Evolutionary conservation across 306 rosid species (phyloP).

Genomic region (Castanea mollissima): DNA sequence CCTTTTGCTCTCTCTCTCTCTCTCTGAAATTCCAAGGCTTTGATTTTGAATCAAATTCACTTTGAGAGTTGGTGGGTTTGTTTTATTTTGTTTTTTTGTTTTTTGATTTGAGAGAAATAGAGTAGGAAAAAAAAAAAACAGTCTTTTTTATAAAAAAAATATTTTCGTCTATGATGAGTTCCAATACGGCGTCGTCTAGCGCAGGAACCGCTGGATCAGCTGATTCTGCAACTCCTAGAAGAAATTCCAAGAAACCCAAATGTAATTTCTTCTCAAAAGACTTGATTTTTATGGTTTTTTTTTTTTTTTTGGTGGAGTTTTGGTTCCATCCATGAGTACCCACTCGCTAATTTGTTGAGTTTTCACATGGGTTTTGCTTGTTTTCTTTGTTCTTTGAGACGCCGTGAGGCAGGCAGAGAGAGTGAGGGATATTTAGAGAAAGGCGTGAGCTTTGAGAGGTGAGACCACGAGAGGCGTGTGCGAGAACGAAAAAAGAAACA

Average conservation of each 20-base stretch:
- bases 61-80: not conserved
- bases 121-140: not conserved
- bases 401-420: too few relatives aligned
- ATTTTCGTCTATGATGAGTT: conserved; percentile 31
- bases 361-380: not conserved
- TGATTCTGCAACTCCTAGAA: conserved; percentile 66
- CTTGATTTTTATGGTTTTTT: not conserved
- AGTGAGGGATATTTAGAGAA: too few relatives aligned
- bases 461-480: too few relatives aligned
- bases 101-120: not conserved
- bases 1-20: not conserved
- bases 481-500: too few relatives aligned
- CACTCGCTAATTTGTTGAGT: not conserved
- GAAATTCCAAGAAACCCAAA: conserved; percentile 87
- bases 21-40: conserved; percentile 8
- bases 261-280: conserved; percentile 39
- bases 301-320: not conserved
- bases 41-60: not conserved
- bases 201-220: conserved; percentile 74
- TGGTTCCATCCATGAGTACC: conserved; percentile 6
- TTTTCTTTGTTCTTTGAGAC: not conserved
- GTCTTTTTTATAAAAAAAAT: not conserved
- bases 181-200: conserved; percentile 68
- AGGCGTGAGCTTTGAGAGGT: too few relatives aligned
- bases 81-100: not conserved